Evolutionary conservation across 2,329 filamentous ascomycete species (phyloP).

Genomic region (Epichloe uncinata): DNA sequence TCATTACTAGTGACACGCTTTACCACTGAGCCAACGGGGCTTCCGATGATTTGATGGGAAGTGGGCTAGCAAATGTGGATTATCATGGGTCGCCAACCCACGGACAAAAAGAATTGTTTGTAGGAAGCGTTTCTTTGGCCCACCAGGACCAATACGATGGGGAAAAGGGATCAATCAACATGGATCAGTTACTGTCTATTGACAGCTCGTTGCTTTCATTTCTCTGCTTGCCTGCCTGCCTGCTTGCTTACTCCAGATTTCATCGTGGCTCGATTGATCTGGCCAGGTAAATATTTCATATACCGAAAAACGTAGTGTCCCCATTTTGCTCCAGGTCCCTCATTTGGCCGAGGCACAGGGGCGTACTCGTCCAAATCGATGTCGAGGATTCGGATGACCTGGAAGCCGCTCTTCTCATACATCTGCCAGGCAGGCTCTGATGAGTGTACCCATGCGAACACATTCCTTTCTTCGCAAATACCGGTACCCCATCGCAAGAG

Average conservation of each 20-base stretch:
- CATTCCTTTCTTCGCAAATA: conserved; percentile 15
- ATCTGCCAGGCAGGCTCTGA: conserved; percentile 18
- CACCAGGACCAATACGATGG: background rate
- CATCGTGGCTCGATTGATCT: background rate
- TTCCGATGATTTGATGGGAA: background rate
- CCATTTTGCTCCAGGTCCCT: conserved; percentile 16
- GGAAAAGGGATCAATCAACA: background rate
- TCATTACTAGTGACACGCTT: conserved; percentile 25
- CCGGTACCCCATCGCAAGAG: conserved; percentile 20
- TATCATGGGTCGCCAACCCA: conserved; percentile 1
- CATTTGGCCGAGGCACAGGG: conserved; percentile 11
- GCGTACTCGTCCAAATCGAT: conserved; percentile 21
- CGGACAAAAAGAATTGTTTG: background rate
- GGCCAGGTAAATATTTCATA: conserved; percentile 15
- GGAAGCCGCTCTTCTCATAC: conserved; percentile 19
- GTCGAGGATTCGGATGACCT: conserved; percentile 15
- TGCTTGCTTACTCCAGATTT: too few species aligned
- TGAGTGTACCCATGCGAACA: conserved; percentile 23
- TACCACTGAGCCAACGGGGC: conserved; percentile 24
- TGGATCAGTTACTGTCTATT: too few species aligned
- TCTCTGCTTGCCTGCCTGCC: background rate
- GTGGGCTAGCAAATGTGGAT: background rate
- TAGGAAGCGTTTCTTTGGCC: background rate
- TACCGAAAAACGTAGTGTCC: conserved; percentile 21
- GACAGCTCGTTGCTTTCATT: background rate